Evolutionary conservation across 805 yeast genomes (phyloP), one percentile per base, ranked within the genome.

Genomic region (Candida parachauliodes): DNA sequence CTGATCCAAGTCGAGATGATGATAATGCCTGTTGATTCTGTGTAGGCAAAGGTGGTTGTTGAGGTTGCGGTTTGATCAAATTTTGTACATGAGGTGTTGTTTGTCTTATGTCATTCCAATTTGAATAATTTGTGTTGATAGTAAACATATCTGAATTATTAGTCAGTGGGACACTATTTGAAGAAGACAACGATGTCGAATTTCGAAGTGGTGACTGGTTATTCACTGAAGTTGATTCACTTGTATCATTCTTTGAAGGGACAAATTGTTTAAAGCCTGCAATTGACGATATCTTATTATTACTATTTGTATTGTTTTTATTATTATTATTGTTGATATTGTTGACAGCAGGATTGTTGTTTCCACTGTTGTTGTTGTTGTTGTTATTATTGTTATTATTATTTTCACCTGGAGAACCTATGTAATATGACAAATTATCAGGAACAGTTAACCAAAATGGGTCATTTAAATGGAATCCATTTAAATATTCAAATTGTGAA

Each of bases 371-470:
- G n/a, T n/a, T n/a, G n/a, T n/a, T n/a, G n/a, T n/a, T n/a, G n/a
- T n/a, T n/a, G n/a, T n/a, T n/a, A n/a, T n/a, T n/a, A n/a, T n/a
- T n/a, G n/a, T n/a, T n/a, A n/a, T n/a, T n/a, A n/a, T n/a, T n/a
- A n/a, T n/a, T n/a, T n/a, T n/a, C n/a, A n/a, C n/a, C n/a, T 1
- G 65, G 59, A 6, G 59, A 53, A 22, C 52, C 48, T 15, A 55
- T 49, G 42, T 58, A 55, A 53, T 55, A 57, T 8, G 72, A 72
- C 37, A 70, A 53, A 43, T 69, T 71, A 31, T 61, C 71, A 2
- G 77, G 77, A 45, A 71, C 70, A 12, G 72, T 70, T 32, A 73
- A 59, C 67, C 74, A 72, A 43, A 74, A 74, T 5, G 79, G 79
- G 50, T 74, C 80, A 33, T 57, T 60, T 26, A 70, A 48, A 32